Evolutionary conservation across 352 stramenopile species (phyloP), one percentile per base, ranked within the genome.

Genomic region (Pythium aquatile): DNA sequence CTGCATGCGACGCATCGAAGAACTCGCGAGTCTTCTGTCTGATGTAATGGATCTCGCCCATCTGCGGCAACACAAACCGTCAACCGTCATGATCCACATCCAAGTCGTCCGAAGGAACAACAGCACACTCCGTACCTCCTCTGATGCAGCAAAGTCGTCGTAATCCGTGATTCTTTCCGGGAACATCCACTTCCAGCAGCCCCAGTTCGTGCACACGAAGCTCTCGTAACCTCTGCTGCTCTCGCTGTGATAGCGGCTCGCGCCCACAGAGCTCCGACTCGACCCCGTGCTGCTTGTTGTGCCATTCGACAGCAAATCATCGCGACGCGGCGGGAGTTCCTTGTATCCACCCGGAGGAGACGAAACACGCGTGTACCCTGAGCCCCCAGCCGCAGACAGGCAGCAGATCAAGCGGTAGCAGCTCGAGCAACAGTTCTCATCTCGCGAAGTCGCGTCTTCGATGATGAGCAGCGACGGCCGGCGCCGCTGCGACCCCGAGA

Each of bases 181-280:
- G 33, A 87, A 82, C 58, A 86, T 44, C 78, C 78, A 87, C 24
- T 85, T 83, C 81, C 78, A 87, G 73, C 81, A 90, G 14, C 61
- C 68, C 78, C 70, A 85, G 10, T 79, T 66, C 20, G 67, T 73
- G 47, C 76, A 87, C 5, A 66, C n/a, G 5, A 51, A 49, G 10
- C 24, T 33, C 24, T 59, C 35, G 28, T 55, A 39, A 5, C 57
- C 29, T 56, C 40, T 48, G 16, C 40, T 17, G 5, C 37, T 47
- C 40, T 46, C 26, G 26, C 14, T 47, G 61, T 47, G 52, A 33
- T 61, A 37, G 1, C 40, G 40, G 40, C 40, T 48, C 14, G 40
- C 26, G 16, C 40, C 40, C 5, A 24, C n/a, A 16, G 40, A 26
- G 29, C 56, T 58, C 13, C 8, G 40, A 35, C n/a, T 66, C 29